Evolutionary conservation across 129 eudicot species (phyloP), one percentile per base, ranked within the genome.

Genomic region (Calendula officinalis): DNA sequence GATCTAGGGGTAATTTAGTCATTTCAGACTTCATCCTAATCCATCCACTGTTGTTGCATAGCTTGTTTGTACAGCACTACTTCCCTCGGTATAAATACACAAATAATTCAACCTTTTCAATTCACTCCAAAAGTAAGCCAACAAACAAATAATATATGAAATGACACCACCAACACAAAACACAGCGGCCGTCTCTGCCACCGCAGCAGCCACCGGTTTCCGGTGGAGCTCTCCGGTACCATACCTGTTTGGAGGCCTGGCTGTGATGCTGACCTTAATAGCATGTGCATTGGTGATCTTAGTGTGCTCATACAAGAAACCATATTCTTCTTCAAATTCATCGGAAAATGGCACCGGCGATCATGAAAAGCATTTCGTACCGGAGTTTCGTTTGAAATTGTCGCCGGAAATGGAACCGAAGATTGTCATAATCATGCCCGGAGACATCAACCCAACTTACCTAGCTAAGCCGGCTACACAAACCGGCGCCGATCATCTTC

Each of bases 381-480:
- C 62, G 4, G 79, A 75, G 44, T 75, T 67, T 51, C 69, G 63
- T n/a, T 43, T 67, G 46, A 67, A 73, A 8, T 51, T 74, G 14
- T 64, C 62, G 69, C 66, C 77, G 5, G 91, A 86, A 66, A 75
- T 61, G 78, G 90, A 78, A 78, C 79, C 85, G 2, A 78, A 66
- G 46, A 63, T 86, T 3, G 91, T 74, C 1, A 88, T 87, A 27
- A 68, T 84, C 12, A 87, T 87, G 95, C 83, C 95, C 47, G 95
- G 95, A 79, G 84, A 87, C 11, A 37, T 71, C 14, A 81, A 74
- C 60, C 91, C 95, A 1, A 81, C 88, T 1, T 76, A 73, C 69
- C 81, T 87, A 47, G 91, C 88, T 12, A 79, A 66, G 58, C 87
- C 84, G 8, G 61, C 56, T 56, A 64, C 78, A 11, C 47, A 32